These are phyloP conservation scores for Begonia loranthoides DNA, from an alignment of 306 rosid genomes.

Conservation along the genomic window DNA sequence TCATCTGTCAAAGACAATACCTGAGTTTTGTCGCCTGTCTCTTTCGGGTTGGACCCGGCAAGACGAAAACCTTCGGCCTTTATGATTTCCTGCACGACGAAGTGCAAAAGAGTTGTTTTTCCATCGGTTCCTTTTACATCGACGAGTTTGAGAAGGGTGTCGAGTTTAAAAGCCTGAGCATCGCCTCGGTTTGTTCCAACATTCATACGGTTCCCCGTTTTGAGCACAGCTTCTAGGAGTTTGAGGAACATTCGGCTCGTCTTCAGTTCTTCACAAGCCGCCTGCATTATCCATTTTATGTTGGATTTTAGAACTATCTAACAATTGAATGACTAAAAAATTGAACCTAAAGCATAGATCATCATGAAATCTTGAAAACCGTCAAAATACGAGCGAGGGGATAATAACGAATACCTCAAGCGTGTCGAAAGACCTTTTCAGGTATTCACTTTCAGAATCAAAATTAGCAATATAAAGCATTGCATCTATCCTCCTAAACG, in stretches of 20 bases:
- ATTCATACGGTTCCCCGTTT: slow-evolving; percentile 89
- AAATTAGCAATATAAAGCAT: slow-evolving; percentile 89
- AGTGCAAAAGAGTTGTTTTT: slow-evolving; percentile 77
- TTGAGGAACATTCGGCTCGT: slow-evolving; percentile 70
- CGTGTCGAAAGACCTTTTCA: slow-evolving; percentile 49
- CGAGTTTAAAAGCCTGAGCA: slow-evolving; percentile 87
- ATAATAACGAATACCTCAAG: slow-evolving; percentile 44
- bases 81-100: slow-evolving; percentile 76
- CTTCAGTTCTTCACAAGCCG: slow-evolving; percentile 63
- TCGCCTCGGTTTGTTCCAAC: slow-evolving; percentile 89
- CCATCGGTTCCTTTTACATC: slow-evolving; percentile 78
- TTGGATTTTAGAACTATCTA: no score
- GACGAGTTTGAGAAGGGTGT: slow-evolving; percentile 77
- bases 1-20: slow-evolving; percentile 48
- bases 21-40: slow-evolving; percentile 16
- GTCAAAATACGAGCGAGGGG: not conserved
- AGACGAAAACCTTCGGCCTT: slow-evolving; percentile 67
- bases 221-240: slow-evolving; percentile 85
- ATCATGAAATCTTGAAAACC: no score
- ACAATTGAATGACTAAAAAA: no score
- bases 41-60: slow-evolving; percentile 25
- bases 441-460: slow-evolving; percentile 82
- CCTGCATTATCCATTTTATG: slow-evolving; percentile 23
- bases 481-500: slow-evolving; percentile 81
- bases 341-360: no score